A percentile compares a stretch with the other conserved stretches of the same genome.
phyloP scores from a whole-genome alignment of 805 yeast species.

The Saturnispora gosingensis region DNA sequence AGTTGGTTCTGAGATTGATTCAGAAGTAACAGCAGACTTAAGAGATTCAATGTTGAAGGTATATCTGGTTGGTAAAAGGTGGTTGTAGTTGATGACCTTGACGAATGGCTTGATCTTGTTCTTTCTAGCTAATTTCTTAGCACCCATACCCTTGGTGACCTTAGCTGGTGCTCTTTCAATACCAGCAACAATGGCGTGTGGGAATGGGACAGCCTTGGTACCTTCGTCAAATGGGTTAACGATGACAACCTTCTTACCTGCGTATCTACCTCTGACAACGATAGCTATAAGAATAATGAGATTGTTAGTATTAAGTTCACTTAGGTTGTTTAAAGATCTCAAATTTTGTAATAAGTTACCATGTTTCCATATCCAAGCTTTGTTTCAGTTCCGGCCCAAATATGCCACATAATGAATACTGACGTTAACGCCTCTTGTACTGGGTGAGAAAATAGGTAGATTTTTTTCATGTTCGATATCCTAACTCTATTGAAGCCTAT shows the following conservation, averaged over 20 bases:
- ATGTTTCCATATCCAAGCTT: neutral
- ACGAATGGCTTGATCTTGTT: constrained; percentile 98
- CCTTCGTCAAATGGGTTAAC: constrained; percentile 98
- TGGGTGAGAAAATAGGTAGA: too few species aligned
- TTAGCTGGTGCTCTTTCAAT: constrained; percentile 96
- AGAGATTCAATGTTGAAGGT: constrained; percentile 92
- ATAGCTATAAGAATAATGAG: constrained; percentile 50
- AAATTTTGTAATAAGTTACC: neutral
- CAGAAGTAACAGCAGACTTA: constrained; percentile 85
- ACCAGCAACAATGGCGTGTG: constrained; percentile 99
- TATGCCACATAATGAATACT: too few species aligned
- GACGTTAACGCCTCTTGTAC: too few species aligned
- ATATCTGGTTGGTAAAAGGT: constrained; percentile 99
- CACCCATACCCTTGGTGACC: constrained; percentile 91
- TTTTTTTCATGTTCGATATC: too few species aligned
- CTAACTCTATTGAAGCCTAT: too few species aligned
- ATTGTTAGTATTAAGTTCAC: neutral
- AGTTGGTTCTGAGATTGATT: constrained; percentile 93
- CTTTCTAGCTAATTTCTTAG: constrained; percentile 95
- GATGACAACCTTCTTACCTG: constrained; percentile 99
- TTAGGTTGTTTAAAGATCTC: neutral
- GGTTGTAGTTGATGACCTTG: constrained; percentile 99
- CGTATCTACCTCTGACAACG: constrained; percentile 99
- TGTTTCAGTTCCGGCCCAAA: too few species aligned
- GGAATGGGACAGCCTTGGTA: constrained; percentile 96